phyloP scores from a whole-genome alignment of 2,329 filamentous ascomycete genomes.

The Botrytis porri region DNA sequence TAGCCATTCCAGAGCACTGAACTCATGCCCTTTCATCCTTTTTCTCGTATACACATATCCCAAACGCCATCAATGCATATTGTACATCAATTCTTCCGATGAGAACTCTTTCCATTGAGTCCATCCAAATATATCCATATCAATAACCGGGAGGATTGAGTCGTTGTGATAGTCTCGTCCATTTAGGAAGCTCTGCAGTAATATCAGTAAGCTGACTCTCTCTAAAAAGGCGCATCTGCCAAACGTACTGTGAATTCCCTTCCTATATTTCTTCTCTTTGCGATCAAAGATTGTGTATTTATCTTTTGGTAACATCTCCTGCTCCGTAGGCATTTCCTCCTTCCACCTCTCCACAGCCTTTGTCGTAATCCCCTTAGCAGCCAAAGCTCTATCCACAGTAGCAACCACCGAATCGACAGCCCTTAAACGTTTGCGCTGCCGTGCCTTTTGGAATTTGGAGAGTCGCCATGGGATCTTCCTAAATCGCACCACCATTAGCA shows the following conservation, averaged over 20 bases:
- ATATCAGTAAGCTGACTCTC: constrained; percentile 16
- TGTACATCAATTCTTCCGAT: constrained; percentile 27
- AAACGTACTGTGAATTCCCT: constrained; percentile 89
- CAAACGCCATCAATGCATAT: constrained; percentile 35
- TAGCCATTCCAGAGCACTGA: constrained; percentile 21
- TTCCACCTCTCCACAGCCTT: constrained; percentile 89
- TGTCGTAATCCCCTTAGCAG: constrained; percentile 66
- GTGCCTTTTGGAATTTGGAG: constrained; percentile 84
- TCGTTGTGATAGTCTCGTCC: constrained; percentile 92
- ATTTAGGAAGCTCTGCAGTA: constrained; percentile 72
- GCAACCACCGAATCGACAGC: constrained; percentile 85
- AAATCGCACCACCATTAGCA: constrained; percentile 26
- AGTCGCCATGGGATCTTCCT: constrained; percentile 97
- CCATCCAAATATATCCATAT: constrained; percentile 20
- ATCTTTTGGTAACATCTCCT: constrained; percentile 92
- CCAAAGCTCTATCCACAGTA: constrained; percentile 74
- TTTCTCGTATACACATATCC: constrained; percentile 28
- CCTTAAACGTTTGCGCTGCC: constrained; percentile 78
- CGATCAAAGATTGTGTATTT: constrained; percentile 98
- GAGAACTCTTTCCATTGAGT: constrained; percentile 23
- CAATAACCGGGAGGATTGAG: constrained; percentile 92
- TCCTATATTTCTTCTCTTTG: constrained; percentile 92
- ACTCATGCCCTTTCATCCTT: constrained; percentile 16
- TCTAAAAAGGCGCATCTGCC: constrained; percentile 2
- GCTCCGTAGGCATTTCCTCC: constrained; percentile 90